These are phyloP conservation scores for Zanthoxylum bungeanum DNA, from an alignment of 345 rosid species.

Conservation along the genomic window DNA sequence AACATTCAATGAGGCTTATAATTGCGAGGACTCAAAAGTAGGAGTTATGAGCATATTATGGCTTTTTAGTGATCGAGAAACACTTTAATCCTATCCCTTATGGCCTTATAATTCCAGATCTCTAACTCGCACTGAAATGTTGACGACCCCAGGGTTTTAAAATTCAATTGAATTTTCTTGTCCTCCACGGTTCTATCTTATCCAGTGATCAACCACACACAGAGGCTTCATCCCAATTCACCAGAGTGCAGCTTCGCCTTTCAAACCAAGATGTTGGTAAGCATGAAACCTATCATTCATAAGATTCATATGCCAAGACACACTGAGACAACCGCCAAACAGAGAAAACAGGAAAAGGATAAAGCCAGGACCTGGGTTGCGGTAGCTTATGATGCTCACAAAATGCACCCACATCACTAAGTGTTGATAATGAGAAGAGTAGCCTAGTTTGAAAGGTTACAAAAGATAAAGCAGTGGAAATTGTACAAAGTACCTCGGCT, in stretches of 20 bases:
- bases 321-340: not conserved
- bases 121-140: not conserved
- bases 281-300: not conserved
- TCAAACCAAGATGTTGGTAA: not conserved
- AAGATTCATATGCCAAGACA: not conserved
- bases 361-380: not conserved
- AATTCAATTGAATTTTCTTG: not conserved
- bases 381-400: too few relatives aligned
- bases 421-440: not conserved
- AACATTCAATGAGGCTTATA: not conserved
- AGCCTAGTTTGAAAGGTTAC: not conserved
- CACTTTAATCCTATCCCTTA: not conserved
- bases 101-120: not conserved
- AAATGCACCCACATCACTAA: not conserved
- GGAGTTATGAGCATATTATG: not conserved
- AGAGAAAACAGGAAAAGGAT: not conserved
- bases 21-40: not conserved
- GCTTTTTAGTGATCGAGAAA: not conserved
- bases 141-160: too few relatives aligned
- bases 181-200: not conserved
- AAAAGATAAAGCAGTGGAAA: not conserved
- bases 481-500: conserved; percentile 44
- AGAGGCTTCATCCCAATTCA: not conserved
- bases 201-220: not conserved
- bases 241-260: not conserved